Base-by-base conservation (phyloP, 371 early-diverging fungal species). In the Mortierella sp. region DNA sequence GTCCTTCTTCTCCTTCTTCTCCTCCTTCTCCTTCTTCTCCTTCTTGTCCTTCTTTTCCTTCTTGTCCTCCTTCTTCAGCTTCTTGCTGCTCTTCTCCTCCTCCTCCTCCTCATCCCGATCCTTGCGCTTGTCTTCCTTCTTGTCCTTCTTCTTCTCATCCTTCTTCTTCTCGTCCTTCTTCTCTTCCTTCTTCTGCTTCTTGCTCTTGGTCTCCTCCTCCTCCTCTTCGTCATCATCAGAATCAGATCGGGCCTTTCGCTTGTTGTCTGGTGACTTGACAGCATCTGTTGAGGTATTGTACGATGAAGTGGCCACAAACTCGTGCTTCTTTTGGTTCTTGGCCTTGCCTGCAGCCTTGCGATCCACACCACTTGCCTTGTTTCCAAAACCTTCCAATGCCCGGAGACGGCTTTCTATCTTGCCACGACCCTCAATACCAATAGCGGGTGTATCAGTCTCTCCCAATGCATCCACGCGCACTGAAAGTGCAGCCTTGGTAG, bases 401-500 rank as follows among this genome's bases (percentile, higher is more conserved):
- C 93, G 83, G 73, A 98, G 84, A 51, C 97, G 88, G 44, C 86
- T 84, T 85, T 97, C 98, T 29, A 96, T 81, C 86, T 92, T 91
- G 60, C 88, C 88, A 43, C 97, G 91, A 67, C 87, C 84, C 74
- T 91, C 91, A 60, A 93, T 84, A 71, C 97, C 98, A 44, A 96
- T 66, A 60, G 94, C 95, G 49, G 92, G 85, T 4, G 85, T 81
- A 21, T 90, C 92, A n/a, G 85, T 80, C 41, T 98, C 97, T 60
- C 95, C 94, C 40, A 97, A 88, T 28, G 96, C 96, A 85, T 99
- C 99, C 39, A 96, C 91, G 79, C 99, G 92, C 57, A 95, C 90
- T 48, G 95, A 86, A 25, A 99, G 85, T 14, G 98, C 88, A 58
- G 96, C 88, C 89, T 98, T 98, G 61, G 96, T 89, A 45, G 96